Evolutionary conservation across 1,284 basidiomycete species (phyloP).

Genomic region (Schizophyllum amplum): DNA sequence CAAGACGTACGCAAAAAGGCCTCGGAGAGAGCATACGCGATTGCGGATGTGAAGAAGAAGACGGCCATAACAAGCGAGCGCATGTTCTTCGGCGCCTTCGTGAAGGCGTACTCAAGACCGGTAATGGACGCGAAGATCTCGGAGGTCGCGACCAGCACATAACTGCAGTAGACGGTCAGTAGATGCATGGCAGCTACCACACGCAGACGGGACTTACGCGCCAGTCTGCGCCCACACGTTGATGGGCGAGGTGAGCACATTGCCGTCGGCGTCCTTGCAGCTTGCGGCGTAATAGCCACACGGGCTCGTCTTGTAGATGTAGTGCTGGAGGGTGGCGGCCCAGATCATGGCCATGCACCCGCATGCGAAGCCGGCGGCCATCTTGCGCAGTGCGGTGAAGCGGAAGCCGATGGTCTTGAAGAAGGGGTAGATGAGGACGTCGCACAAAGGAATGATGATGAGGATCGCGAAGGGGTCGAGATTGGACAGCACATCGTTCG

Average conservation of each 20-base stretch:
- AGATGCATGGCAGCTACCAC: no score
- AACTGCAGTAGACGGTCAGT: no score
- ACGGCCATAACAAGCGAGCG: constrained; percentile 68
- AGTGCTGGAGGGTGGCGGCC: constrained; percentile 64
- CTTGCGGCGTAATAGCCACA: constrained; percentile 54
- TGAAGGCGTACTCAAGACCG: constrained; percentile 84
- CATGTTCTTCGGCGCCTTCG: constrained; percentile 80
- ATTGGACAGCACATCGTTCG: constrained; percentile 79
- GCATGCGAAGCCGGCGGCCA: constrained; percentile 67
- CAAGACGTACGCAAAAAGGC: constrained; percentile 59
- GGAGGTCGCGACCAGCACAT: constrained; percentile 61
- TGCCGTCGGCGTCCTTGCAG: constrained; percentile 34
- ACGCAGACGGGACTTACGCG: no score
- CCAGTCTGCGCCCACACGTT: constrained; percentile 76
- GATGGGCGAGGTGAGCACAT: constrained; percentile 38
- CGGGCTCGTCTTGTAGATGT: constrained; percentile 69
- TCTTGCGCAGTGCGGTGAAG: constrained; percentile 69
- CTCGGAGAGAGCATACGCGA: constrained; percentile 60
- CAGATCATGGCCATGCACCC: constrained; percentile 49
- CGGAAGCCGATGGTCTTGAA: constrained; percentile 56
- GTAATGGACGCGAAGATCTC: constrained; percentile 86
- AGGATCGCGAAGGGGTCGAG: constrained; percentile 72
- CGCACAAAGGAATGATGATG: constrained; percentile 67
- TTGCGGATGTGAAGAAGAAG: constrained; percentile 64
- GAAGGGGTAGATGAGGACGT: constrained; percentile 67